A percentile compares a stretch with the other conserved stretches of the same genome.
Conservation (phyloP, 495 filamentous ascomycete species). For the Aspergillus affinis region DNA sequence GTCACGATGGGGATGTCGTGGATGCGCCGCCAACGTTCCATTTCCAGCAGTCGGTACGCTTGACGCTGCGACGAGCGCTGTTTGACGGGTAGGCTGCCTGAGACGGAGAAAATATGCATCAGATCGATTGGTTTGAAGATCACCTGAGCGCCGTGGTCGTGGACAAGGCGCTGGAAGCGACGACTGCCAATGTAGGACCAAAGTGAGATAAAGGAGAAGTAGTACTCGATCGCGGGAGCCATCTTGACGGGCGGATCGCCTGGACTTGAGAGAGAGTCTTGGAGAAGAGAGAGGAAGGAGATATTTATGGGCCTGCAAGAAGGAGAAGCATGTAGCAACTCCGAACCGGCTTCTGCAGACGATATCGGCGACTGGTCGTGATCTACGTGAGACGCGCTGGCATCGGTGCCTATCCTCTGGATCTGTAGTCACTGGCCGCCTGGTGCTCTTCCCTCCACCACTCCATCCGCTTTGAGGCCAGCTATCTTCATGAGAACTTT, state of each 20-base stretch:
- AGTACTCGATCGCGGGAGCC: neutral
- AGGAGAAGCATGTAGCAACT: neutral
- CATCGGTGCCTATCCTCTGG: too few relatives aligned
- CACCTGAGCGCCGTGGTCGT: neutral
- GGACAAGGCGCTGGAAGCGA: neutral
- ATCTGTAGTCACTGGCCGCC: too few relatives aligned
- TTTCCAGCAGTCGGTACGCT: conserved; percentile 13
- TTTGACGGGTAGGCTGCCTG: neutral
- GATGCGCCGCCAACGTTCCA: conserved; percentile 20
- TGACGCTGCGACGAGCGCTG: conserved; percentile 13
- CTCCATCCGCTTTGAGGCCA: too few relatives aligned
- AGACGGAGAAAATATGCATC: neutral
- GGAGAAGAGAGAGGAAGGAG: neutral
- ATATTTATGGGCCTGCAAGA: neutral
- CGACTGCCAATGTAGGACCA: neutral
- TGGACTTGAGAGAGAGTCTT: neutral
- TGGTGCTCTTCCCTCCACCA: too few relatives aligned
- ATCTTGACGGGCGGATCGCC: neutral
- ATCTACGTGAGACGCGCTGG: conserved; percentile 1
- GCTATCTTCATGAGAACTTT: too few relatives aligned
- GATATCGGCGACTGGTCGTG: neutral
- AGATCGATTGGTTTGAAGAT: neutral
- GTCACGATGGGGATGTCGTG: conserved; percentile 17
- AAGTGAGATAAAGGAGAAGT: neutral
- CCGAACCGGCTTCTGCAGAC: neutral